Evolutionary conservation across 768 basidiomycete genomes (phyloP).

Genomic region (Clavaria fumosa): DNA sequence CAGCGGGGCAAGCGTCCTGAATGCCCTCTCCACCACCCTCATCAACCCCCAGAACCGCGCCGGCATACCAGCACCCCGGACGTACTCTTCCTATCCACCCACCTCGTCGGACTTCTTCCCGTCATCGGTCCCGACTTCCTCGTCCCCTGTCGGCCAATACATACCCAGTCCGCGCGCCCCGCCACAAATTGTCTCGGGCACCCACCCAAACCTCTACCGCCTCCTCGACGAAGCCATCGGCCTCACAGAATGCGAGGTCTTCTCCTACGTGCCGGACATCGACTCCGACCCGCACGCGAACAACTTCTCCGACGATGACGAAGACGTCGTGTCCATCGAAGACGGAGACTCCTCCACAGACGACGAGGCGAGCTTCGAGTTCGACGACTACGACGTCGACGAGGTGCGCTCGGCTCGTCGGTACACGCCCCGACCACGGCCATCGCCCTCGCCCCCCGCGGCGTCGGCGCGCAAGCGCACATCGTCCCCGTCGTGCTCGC

Average conservation of each 20-base stretch:
- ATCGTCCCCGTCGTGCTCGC: slow-evolving; percentile 18
- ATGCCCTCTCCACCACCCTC: slow-evolving; percentile 72
- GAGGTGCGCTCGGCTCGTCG: slow-evolving; percentile 29
- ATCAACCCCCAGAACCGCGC: slow-evolving; percentile 56
- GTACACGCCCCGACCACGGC: slow-evolving; percentile 23
- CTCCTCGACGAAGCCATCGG: slow-evolving; percentile 84
- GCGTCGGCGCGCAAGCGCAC: slow-evolving; percentile 23
- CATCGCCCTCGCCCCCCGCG: slow-evolving; percentile 25
- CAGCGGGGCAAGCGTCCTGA: slow-evolving; percentile 63
- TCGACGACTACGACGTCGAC: slow-evolving; percentile 70
- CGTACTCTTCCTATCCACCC: slow-evolving; percentile 79
- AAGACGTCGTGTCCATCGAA: slow-evolving; percentile 47
- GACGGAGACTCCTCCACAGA: slow-evolving; percentile 58
- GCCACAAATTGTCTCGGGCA: slow-evolving; percentile 61
- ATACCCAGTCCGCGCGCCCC: slow-evolving; percentile 52
- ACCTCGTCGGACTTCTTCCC: slow-evolving; percentile 61
- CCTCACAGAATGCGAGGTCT: slow-evolving; percentile 87
- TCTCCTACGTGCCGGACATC: slow-evolving; percentile 83
- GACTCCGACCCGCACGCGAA: slow-evolving; percentile 90
- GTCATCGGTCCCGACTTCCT: slow-evolving; percentile 54
- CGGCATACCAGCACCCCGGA: slow-evolving; percentile 53
- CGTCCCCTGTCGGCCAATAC: slow-evolving; percentile 46
- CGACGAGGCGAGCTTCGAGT: slow-evolving; percentile 60
- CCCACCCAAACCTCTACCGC: slow-evolving; percentile 78
- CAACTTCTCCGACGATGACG: slow-evolving; percentile 66